Base-by-base conservation (phyloP, 2,329 filamentous ascomycete species). In the Alternaria sp. region DNA sequence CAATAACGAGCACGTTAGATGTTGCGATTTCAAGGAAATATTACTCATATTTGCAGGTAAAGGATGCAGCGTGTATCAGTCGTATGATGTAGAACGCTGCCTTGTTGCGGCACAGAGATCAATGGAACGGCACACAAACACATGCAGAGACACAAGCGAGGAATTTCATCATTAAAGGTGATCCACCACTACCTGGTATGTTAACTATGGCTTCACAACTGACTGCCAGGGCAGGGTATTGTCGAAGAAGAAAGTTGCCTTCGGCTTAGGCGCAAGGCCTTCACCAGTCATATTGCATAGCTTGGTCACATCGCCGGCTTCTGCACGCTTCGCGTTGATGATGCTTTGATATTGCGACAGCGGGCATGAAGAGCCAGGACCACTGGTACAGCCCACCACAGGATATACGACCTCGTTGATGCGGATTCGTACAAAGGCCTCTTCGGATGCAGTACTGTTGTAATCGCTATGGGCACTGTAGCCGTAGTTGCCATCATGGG, bases 361-460 rank as follows among this genome's bases (percentile, higher is more conserved):
- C 3, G 80, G 75, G 34, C 74, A 76, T 5, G 73, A 76, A 8
- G 64, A 67, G 12, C 74, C 88, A 4, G 85, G 87, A 0, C 85
- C 88, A 62, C 78, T 80, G 62, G 82, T 80, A 74, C 87, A 90
- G 0, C 78, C 81, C 0, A 84, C 82, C 1, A 90, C 74, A 0
- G 86, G 86, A 69, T 90, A 90, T 3, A 50, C 83, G 8, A 85
- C 85, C 57, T 90, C 87, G 67, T 90, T 90, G 43, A 90, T 79
- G 11, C 83, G 79, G 50, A 90, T 83, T 16, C 88, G 85, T 43
- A 90, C 72, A 60, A 84, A 88, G 16, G 77, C 22, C 11, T 57
- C 81, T 40, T 77, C 75, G 18, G 43, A 55, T 4, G 43, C 40
- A 7, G 62, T 51, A 27, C 12, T 18, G 14, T 67, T 65, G 44